Evolutionary conservation across 352 stramenopile species (phyloP).

Genomic region (Pythium sukuiense): DNA sequence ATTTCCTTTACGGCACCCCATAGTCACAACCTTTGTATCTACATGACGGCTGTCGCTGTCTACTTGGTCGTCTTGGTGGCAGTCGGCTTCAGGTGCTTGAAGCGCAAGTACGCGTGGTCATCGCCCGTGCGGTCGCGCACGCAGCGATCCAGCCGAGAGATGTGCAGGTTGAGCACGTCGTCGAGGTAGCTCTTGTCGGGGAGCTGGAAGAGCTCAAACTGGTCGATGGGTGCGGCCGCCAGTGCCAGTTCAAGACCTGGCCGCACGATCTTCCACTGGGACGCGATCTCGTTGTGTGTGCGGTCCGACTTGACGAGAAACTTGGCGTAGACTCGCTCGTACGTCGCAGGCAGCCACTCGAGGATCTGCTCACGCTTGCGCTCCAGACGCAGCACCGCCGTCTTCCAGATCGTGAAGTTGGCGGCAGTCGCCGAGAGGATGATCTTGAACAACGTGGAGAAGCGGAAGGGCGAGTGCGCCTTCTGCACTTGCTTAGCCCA

Average conservation of each 20-base stretch:
- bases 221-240: slow-evolving; percentile 48
- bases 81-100: slow-evolving; percentile 71
- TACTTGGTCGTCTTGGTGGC: slow-evolving; percentile 22
- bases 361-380: slow-evolving; percentile 71
- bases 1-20: neutral
- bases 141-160: slow-evolving; percentile 76
- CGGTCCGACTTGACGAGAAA: slow-evolving; percentile 79
- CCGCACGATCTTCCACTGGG: slow-evolving; percentile 72
- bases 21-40: neutral
- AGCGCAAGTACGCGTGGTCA: slow-evolving; percentile 82
- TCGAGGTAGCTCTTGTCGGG: slow-evolving; percentile 74
- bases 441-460: slow-evolving; percentile 74
- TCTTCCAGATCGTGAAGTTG: slow-evolving; percentile 78
- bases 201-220: slow-evolving; percentile 58
- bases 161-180: slow-evolving; percentile 75
- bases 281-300: slow-evolving; percentile 68
- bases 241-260: slow-evolving; percentile 75
- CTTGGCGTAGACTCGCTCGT: slow-evolving; percentile 69
- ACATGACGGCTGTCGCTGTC: neutral
- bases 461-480: slow-evolving; percentile 68
- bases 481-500: slow-evolving; percentile 77
- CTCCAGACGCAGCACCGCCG: slow-evolving; percentile 58
- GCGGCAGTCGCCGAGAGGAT: slow-evolving; percentile 54
- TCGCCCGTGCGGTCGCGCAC: slow-evolving; percentile 78
- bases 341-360: slow-evolving; percentile 72